phyloP scores from a whole-genome alignment of 2,329 filamentous ascomycete genomes.

The Diplocarpon rosae region DNA sequence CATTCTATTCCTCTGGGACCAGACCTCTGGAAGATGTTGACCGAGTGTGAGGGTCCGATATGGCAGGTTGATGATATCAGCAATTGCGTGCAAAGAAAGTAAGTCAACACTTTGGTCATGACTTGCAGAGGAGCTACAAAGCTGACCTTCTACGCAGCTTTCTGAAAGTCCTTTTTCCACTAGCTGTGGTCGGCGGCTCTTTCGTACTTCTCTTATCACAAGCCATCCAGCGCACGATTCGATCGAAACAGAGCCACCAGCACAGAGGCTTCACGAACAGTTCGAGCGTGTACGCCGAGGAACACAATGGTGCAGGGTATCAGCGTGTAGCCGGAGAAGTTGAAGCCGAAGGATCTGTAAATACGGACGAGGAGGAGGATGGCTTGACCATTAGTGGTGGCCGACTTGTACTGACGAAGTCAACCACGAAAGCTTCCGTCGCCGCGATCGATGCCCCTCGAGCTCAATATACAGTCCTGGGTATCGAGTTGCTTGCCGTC shows the following conservation, averaged over 20 bases:
- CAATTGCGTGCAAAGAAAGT: constrained; percentile 57
- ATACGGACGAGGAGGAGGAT: constrained; percentile 41
- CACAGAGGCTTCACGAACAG: constrained; percentile 46
- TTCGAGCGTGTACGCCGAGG: constrained; percentile 29
- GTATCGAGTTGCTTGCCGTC: constrained; percentile 67
- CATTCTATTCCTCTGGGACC: background rate
- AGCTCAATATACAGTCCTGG: constrained; percentile 58
- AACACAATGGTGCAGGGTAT: constrained; percentile 13
- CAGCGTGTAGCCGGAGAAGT: constrained; percentile 25
- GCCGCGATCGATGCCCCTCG: constrained; percentile 67
- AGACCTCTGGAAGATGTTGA: constrained; percentile 15
- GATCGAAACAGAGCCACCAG: constrained; percentile 39
- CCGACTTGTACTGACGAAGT: constrained; percentile 46
- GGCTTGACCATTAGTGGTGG: constrained; percentile 45
- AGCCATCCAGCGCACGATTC: constrained; percentile 40
- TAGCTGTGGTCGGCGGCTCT: constrained; percentile 60
- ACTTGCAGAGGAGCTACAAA: background rate
- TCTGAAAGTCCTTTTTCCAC: constrained; percentile 68
- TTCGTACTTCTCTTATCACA: constrained; percentile 53
- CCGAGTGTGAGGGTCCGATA: constrained; percentile 25
- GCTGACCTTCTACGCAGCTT: constrained; percentile 42
- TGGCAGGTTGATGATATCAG: constrained; percentile 56
- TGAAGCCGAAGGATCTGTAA: constrained; percentile 9
- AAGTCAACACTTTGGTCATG: constrained; percentile 29
- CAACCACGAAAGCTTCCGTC: constrained; percentile 49